Evolutionary conservation across 1,139 yeast genomes (phyloP).

Genomic region (Saccharomycopsis hybrid): DNA sequence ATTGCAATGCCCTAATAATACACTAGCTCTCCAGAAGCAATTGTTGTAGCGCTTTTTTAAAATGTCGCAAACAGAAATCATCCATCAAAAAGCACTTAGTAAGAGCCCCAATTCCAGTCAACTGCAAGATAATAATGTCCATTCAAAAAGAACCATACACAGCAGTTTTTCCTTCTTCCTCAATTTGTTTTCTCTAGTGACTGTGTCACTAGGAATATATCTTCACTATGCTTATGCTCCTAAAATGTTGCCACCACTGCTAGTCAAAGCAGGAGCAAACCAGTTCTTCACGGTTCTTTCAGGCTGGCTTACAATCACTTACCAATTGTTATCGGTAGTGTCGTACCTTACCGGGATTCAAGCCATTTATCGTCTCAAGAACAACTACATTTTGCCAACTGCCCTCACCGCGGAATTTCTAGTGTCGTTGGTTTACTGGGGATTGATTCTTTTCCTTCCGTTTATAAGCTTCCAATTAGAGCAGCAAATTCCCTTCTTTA

Average conservation of each 20-base stretch:
- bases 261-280: constrained; percentile 8
- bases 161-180: too few relatives aligned
- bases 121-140: too few relatives aligned
- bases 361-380: constrained; percentile 7
- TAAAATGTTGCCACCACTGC: background rate
- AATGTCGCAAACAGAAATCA: too few relatives aligned
- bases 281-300: constrained; percentile 15
- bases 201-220: background rate
- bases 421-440: constrained; percentile 16
- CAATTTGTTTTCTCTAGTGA: too few relatives aligned
- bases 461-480: background rate
- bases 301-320: constrained; percentile 5
- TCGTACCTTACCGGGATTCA: background rate
- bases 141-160: too few relatives aligned
- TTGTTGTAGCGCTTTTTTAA: too few relatives aligned
- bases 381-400: constrained; percentile 12
- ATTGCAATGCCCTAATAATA: too few relatives aligned
- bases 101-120: too few relatives aligned
- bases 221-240: constrained; percentile 1
- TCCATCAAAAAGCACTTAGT: too few relatives aligned
- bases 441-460: background rate
- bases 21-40: too few relatives aligned
- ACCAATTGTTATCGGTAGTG: constrained; percentile 1
- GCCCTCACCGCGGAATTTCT: constrained; percentile 11
- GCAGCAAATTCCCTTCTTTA: constrained; percentile 2